Percentiles rank a stretch among this genome's conserved stretches.
phyloP scores from a whole-genome alignment of 2,329 filamentous ascomycete genomes.

The Sphaceloma murrayae region DNA sequence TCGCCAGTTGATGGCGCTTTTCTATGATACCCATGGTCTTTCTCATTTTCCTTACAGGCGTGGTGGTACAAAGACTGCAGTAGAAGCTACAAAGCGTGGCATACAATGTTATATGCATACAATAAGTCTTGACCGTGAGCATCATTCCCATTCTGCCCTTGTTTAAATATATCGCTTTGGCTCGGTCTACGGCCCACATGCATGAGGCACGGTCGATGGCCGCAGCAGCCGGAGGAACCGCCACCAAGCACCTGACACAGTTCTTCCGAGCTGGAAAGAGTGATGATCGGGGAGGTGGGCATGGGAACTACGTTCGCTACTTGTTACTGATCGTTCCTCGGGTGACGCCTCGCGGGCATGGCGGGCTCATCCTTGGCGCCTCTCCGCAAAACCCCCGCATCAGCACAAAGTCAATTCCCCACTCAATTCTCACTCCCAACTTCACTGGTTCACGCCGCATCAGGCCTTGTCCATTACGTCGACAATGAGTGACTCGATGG shows the following conservation, averaged over 20 bases:
- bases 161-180: too few relatives aligned
- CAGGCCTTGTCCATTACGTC: conserved; percentile 12
- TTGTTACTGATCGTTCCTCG: conserved; percentile 11
- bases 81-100: not conserved
- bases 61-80: too few relatives aligned
- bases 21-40: conserved; percentile 3
- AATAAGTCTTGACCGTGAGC: too few relatives aligned
- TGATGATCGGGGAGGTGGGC: not conserved
- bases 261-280: not conserved
- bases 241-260: conserved; percentile 2
- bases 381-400: conserved; percentile 6
- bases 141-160: too few relatives aligned
- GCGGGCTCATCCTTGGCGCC: conserved; percentile 1
- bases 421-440: conserved; percentile 6
- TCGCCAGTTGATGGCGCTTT: conserved; percentile 6
- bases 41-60: too few relatives aligned
- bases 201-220: conserved; percentile 3
- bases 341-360: not conserved
- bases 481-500: not conserved
- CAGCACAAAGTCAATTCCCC: not conserved
- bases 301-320: conserved; percentile 2
- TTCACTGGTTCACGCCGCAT: conserved; percentile 7
- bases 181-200: too few relatives aligned
- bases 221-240: too few relatives aligned
- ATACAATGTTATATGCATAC: too few relatives aligned